Base-by-base conservation (phyloP, 1,284 basidiomycete genomes). In the Puccinia coronata region DNA sequence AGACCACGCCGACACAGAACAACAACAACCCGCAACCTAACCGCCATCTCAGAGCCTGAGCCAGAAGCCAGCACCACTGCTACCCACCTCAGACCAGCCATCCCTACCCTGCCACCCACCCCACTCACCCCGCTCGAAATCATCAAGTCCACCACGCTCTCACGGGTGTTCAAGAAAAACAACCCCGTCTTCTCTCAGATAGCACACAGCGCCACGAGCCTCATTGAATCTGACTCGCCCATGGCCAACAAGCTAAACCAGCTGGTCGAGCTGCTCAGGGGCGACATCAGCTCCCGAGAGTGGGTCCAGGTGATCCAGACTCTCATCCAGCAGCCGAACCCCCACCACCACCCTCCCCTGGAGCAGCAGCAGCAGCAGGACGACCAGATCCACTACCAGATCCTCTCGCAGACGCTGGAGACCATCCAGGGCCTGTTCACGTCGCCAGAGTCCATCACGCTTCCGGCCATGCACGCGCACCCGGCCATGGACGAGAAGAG, bases 171-270 rank as follows among this genome's bases (percentile, higher is more conserved):
- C 67, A 67, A 51, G 39, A 69, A 47, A 57, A 34, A 65, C 8
- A 79, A 79, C 55, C 47, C 49, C 25, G 51, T 53, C 16, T 79
- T 79, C 53, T 57, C 23, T 11, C 77, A 79, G 41, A 79, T 79
- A 34, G 77, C 77, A 3, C 28, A 71, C 23, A 79, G 65, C 43
- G 53, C 77, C n/a, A 79, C 77, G 16, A 25, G 11, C 25, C 55
- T 79, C 25, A 61, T 79, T 36, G 77, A 79, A 49, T 31, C 65
- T 11, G 77, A 79, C 61, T 43, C 55, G 41, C 16, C n/a, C 9
- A 79, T 39, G 20, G 57, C 39, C 14, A 79, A 71, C 34, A 53
- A 53, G 23, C 16, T 79, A 23, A 57, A 41, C 47, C 43, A 79
- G 25, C n/a, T 71, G 5, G 77, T 79, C 1, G 51, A 79, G 55